Base-by-base conservation (phyloP, 106 monocot genomes). In the Vanilla planifolia region DNA sequence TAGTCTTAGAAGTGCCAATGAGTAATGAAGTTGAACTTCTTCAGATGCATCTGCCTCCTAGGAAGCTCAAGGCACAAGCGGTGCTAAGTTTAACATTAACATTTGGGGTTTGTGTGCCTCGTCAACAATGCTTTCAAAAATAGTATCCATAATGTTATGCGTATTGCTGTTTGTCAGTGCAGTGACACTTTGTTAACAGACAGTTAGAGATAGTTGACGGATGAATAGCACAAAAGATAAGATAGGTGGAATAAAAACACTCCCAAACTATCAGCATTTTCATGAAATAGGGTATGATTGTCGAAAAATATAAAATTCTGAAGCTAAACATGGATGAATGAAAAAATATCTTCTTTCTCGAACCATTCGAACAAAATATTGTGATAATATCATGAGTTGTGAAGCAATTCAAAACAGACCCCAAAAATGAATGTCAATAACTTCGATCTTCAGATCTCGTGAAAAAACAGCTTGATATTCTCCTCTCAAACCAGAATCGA, bases 321-420 rank as follows among this genome's bases (percentile, higher is more conserved):
- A 27, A 53, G n/a, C 16, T 16, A 53, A 30, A 30, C 53, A 29
- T 13, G 16, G 2, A 53, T 53, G 53, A 48, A 19, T 22, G 25
- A 40, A 40, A 40, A 40, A 40, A 13, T 40, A 40, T 13, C n/a
- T n/a, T n/a, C n/a, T n/a, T n/a, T n/a, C n/a, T n/a, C n/a, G n/a
- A n/a, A n/a, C n/a, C n/a, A n/a, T n/a, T n/a, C n/a, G n/a, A 40
- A 13, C 39, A 13, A 40, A 40, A 40, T 50, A 26, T 14, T 53
- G 4, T 11, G 30, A 53, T 1, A 29, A 53, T 1, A 29, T 24
- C 48, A 50, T 15, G 30, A 53, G 15, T 29, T 15, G n/a, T 30
- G 53, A 53, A 5, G 53, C 28, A 53, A 32, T 53, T 53, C 30
- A 53, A 29, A 47, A n/a, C n/a, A n/a, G n/a, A n/a, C n/a, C 19